phyloP scores from a whole-genome alignment of 2,329 filamentous ascomycete genomes.

The Aspergillus novofumigatus region DNA sequence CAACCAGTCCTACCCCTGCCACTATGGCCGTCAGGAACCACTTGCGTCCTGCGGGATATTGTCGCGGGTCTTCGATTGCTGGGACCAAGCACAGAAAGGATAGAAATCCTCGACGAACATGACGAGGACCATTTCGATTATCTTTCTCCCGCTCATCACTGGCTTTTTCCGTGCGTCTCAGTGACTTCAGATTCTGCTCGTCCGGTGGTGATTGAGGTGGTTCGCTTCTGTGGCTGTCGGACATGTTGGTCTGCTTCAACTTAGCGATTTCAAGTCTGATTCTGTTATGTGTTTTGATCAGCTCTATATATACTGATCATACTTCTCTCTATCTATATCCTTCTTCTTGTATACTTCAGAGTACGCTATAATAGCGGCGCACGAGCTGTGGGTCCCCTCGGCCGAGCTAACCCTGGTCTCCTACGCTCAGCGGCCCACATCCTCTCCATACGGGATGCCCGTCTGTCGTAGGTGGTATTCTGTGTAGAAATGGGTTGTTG shows the following conservation, averaged over 20 bases:
- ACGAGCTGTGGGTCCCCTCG: not conserved
- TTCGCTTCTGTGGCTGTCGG: not conserved
- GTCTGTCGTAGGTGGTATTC: no score
- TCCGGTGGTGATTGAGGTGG: not conserved
- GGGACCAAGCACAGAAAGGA: not conserved
- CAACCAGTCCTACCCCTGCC: constrained; percentile 65
- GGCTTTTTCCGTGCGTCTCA: no score
- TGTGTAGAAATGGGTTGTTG: no score
- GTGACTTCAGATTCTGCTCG: not conserved
- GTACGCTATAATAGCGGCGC: not conserved
- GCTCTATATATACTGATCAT: not conserved
- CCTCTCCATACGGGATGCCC: no score
- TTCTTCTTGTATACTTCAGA: not conserved
- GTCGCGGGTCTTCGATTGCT: not conserved
- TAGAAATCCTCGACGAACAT: not conserved
- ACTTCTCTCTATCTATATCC: not conserved
- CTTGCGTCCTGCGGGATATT: constrained; percentile 46
- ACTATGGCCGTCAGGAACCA: constrained; percentile 72
- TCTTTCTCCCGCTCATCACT: not conserved
- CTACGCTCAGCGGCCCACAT: not conserved
- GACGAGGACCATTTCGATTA: not conserved
- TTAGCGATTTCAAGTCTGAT: not conserved
- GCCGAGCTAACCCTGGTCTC: not conserved
- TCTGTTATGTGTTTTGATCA: not conserved
- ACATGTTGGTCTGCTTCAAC: not conserved